These are phyloP conservation scores for Quercus berberidifolia DNA, from an alignment of 306 rosid species.

Conservation along the genomic window DNA sequence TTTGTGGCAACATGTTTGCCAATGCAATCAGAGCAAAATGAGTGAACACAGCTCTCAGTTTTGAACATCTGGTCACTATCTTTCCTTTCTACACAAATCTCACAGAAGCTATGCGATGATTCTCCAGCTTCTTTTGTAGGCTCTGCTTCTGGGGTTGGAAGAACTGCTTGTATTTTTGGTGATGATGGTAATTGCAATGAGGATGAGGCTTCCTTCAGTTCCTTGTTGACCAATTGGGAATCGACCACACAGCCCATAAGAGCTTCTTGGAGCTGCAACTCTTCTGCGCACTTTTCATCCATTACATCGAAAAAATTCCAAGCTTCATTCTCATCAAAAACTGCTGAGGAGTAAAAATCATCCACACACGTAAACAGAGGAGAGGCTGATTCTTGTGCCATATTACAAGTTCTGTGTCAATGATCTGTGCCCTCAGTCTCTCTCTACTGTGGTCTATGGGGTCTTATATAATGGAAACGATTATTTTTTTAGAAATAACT, in stretches of 20 bases:
- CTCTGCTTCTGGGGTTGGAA: neutral
- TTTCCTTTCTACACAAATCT: conserved; percentile 44
- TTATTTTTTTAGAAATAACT: too few species aligned
- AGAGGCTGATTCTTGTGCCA: conserved; percentile 21
- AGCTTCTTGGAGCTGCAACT: conserved; percentile 49
- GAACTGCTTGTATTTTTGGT: neutral
- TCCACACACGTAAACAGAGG: conserved; percentile 7
- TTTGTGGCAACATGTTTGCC: conserved; percentile 48
- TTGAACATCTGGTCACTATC: conserved; percentile 26
- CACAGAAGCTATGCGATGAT: conserved; percentile 29
- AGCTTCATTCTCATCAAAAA: conserved; percentile 14
- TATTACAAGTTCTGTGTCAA: neutral
- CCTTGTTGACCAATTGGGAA: neutral
- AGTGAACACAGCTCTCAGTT: conserved; percentile 36
- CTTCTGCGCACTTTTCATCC: conserved; percentile 38
- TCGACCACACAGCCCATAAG: conserved; percentile 24
- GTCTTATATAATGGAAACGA: neutral
- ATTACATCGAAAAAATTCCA: conserved; percentile 1
- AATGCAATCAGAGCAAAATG: conserved; percentile 48
- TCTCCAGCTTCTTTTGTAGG: neutral
- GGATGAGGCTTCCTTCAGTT: neutral
- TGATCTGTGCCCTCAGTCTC: neutral
- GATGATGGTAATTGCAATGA: neutral
- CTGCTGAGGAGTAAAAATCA: conserved; percentile 33
- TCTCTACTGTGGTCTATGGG: neutral